Conservation (phyloP, 2,329 filamentous ascomycete species). For the Fusarium sp. region DNA sequence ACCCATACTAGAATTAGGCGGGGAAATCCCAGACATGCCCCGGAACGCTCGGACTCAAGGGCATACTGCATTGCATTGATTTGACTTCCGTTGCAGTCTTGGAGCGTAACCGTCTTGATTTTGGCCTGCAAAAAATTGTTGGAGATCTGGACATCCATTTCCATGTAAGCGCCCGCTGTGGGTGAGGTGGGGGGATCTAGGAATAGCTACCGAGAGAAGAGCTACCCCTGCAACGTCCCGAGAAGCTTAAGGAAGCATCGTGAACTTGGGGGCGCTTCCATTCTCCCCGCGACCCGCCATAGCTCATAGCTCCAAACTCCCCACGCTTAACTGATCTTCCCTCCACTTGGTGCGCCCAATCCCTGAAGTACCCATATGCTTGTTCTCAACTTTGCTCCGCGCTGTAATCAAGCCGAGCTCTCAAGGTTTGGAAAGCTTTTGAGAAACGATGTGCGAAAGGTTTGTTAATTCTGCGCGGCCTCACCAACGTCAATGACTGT, state of each 20-base stretch:
- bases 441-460: not conserved
- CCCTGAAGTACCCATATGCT: conserved; percentile 22
- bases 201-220: conserved; percentile 42
- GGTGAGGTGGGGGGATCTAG: conserved; percentile 20
- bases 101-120: not conserved
- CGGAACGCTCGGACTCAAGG: conserved; percentile 33
- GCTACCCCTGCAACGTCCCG: conserved; percentile 45
- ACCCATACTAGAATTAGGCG: conserved; percentile 33
- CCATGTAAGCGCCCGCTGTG: conserved; percentile 31
- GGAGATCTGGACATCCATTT: conserved; percentile 5
- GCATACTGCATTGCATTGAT: not conserved
- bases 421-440: conserved; percentile 2
- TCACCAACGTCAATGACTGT: conserved; percentile 10
- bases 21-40: conserved; percentile 19
- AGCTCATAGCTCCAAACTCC: conserved; percentile 37
- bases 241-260: conserved; percentile 18
- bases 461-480: not conserved
- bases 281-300: conserved; percentile 41
- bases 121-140: conserved; percentile 10
- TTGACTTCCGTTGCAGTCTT: not conserved
- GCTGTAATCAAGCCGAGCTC: not conserved
- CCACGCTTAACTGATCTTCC: conserved; percentile 43
- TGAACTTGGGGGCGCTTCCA: conserved; percentile 3
- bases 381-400: conserved; percentile 14
- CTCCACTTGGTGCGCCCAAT: conserved; percentile 34